Evolutionary conservation across 352 stramenopile species (phyloP), one percentile per base, ranked within the genome.

Genomic region (Globisporangium cystogenes): DNA sequence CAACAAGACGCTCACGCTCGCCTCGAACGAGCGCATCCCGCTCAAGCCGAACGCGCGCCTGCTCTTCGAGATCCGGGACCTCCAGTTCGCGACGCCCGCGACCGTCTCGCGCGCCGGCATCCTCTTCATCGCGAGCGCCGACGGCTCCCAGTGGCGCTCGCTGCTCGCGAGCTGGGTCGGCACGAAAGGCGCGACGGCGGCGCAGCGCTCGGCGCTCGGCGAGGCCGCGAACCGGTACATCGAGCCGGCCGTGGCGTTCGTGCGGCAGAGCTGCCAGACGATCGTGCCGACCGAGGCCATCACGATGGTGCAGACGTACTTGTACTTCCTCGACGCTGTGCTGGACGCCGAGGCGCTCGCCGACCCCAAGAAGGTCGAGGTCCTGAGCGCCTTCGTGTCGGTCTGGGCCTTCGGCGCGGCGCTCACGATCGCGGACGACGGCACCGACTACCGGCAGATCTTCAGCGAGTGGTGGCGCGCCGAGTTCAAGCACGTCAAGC

Each of bases 31-130:
- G 60, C 86, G 95, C 29, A 98, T 98, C 59, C 93, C 93, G 7
- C 68, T 98, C 0, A 98, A 97, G 60, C 69, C 82, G 0, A 87
- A 97, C 59, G 98, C 98, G 93, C 78, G 93, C 16, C 68, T 98
- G 43, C 74, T 98, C 10, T 98, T 98, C 67, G 95, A 98, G 73
- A 98, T 98, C 59, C 81, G 90, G 18, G 90, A 98, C 70, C 72
- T 98, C 14, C 86, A 87, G 57, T 97, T 96, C 59, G 95, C 93
- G 14, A 98, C 94, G 6, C 95, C 95, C 6, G 93, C 95, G 12
- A 98, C 95, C 0, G 94, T 98, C 7, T 97, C 83, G 5, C 87
- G 95, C 16, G 94, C 95, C 1, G 95, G 93, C n/a, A 98, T 98
- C 36, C 60, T 98, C 12, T 98, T 96, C 59, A 94, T 98, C 35